Evolutionary conservation across 73 alveolate species (phyloP).

Genomic region (Blepharisma japonicum): DNA sequence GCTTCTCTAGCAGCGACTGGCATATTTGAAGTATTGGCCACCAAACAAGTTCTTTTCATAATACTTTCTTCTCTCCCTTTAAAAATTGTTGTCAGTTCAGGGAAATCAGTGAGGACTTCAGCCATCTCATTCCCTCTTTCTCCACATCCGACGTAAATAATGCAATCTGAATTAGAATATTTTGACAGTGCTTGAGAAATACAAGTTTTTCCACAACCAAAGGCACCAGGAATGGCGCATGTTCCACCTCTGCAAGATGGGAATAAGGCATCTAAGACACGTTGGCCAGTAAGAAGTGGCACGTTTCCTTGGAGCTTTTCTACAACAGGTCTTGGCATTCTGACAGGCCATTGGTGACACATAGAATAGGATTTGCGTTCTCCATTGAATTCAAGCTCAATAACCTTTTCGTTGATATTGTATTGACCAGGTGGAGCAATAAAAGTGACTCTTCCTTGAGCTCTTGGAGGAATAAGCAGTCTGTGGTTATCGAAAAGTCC

Average conservation of each 20-base stretch:
- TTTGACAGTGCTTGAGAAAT: slow-evolving; percentile 96
- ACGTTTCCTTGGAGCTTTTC: slow-evolving; percentile 80
- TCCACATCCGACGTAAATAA: slow-evolving; percentile 98
- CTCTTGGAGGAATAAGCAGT: slow-evolving; percentile 92
- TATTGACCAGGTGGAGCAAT: slow-evolving; percentile 85
- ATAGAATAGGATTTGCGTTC: slow-evolving; percentile 67
- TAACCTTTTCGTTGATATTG: slow-evolving; percentile 81
- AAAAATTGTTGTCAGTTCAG: slow-evolving; percentile 69
- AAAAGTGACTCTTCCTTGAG: slow-evolving; percentile 80
- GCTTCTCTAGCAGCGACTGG: slow-evolving; percentile 99
- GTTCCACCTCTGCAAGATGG: slow-evolving; percentile 98
- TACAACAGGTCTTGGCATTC: slow-evolving; percentile 87
- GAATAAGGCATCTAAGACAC: slow-evolving; percentile 96
- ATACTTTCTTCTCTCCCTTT: slow-evolving; percentile 77
- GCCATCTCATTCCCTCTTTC: slow-evolving; percentile 99
- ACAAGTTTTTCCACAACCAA: slow-evolving; percentile 99
- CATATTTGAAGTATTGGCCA: slow-evolving; percentile 98
- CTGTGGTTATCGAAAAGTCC: slow-evolving; percentile 85
- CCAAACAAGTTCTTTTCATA: slow-evolving; percentile 97
- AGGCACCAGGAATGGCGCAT: slow-evolving; percentile 99
- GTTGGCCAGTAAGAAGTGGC: slow-evolving; percentile 88
- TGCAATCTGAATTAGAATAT: slow-evolving; percentile 92
- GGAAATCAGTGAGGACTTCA: slow-evolving; percentile 97
- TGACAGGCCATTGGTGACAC: slow-evolving; percentile 93
- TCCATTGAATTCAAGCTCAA: slow-evolving; percentile 87